These are phyloP conservation scores for Penicillium taxi DNA, from an alignment of 495 filamentous ascomycete genomes.

Conservation along the genomic window DNA sequence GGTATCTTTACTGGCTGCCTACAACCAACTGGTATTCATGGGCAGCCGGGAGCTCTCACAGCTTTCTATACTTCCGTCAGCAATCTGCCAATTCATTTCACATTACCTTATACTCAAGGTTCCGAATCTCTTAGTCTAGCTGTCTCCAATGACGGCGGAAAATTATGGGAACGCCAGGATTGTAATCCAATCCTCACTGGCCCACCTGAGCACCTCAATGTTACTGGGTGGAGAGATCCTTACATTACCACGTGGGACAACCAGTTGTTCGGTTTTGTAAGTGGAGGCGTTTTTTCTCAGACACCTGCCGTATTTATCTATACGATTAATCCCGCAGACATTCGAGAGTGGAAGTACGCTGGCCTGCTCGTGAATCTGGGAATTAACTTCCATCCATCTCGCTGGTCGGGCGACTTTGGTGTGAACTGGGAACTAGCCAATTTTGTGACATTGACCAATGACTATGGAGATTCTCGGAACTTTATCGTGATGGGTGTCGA, in stretches of 20 bases:
- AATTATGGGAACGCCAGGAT: constrained; percentile 40
- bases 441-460: constrained; percentile 34
- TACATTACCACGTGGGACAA: constrained; percentile 36
- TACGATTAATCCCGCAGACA: constrained; percentile 35
- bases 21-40: constrained; percentile 34
- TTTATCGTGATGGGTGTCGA: constrained; percentile 46
- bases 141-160: constrained; percentile 40
- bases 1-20: constrained; percentile 49
- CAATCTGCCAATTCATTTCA: constrained; percentile 43
- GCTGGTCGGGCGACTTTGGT: constrained; percentile 43
- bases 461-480: constrained; percentile 31
- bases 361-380: constrained; percentile 39
- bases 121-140: constrained; percentile 46
- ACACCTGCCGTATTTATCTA: constrained; percentile 47
- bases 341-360: constrained; percentile 45
- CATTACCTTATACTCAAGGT: constrained; percentile 37
- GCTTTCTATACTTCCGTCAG: constrained; percentile 47
- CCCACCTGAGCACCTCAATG: constrained; percentile 36
- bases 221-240: constrained; percentile 52
- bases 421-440: constrained; percentile 54
- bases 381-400: constrained; percentile 36
- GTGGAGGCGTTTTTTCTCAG: constrained; percentile 41
- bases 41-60: constrained; percentile 34
- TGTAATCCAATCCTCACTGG: constrained; percentile 44
- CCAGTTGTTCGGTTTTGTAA: constrained; percentile 44